Percentiles rank a stretch among this genome's conserved stretches.
Evolutionary conservation across 345 rosid species (phyloP).

Genomic region (Eucalyptus sp.): DNA sequence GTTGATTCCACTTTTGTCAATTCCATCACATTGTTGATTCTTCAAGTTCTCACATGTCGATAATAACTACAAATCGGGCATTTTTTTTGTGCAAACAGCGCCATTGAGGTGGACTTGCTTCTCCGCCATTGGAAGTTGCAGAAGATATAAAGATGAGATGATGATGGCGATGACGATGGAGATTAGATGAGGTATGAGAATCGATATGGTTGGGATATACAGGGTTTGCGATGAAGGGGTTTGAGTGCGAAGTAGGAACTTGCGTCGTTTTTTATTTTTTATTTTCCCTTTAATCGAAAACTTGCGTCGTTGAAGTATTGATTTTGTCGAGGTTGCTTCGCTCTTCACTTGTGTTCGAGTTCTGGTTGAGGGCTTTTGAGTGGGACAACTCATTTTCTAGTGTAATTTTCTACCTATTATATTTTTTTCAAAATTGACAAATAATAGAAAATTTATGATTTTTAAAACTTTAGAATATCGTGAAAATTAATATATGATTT

Average conservation of each 20-base stretch:
- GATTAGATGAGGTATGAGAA: background rate
- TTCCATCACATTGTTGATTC: too few relatives aligned
- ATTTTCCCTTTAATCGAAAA: too few relatives aligned
- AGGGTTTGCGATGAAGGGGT: background rate
- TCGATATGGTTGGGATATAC: background rate
- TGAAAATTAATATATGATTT: background rate
- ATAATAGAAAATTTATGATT: background rate
- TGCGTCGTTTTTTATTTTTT: background rate
- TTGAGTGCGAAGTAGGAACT: background rate
- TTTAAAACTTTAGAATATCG: background rate
- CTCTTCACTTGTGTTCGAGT: background rate
- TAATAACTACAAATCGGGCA: too few relatives aligned
- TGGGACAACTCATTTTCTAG: background rate
- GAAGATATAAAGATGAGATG: background rate
- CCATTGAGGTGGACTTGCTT: background rate
- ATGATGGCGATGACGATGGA: background rate
- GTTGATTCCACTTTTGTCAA: too few relatives aligned
- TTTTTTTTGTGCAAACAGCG: background rate
- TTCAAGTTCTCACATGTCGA: too few relatives aligned
- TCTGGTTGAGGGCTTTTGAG: background rate
- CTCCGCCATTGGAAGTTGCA: background rate
- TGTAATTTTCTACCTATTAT: background rate
- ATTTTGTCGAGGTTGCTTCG: background rate
- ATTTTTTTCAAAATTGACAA: background rate
- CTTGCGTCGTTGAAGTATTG: background rate